phyloP scores from a whole-genome alignment of 2,329 filamentous ascomycete genomes.

The Ascochyta viciae-villosae region DNA sequence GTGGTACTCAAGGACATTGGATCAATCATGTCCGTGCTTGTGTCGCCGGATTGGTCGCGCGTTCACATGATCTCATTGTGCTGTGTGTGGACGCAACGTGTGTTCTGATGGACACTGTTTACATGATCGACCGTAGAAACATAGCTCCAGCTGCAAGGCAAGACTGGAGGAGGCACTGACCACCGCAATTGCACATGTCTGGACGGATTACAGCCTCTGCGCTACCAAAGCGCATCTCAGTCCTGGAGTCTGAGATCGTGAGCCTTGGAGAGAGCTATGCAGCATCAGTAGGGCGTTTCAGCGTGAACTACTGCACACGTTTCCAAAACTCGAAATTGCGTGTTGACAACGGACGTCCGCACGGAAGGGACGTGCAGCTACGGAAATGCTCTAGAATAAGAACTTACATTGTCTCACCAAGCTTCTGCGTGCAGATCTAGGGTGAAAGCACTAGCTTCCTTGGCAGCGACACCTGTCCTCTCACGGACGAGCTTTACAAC shows the following conservation, averaged over 20 bases:
- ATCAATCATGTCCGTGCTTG: neutral
- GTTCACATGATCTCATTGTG: neutral
- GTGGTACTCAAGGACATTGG: neutral
- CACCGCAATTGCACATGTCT: neutral
- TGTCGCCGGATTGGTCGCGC: neutral
- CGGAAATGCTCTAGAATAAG: constrained; percentile 16
- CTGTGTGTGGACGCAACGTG: neutral
- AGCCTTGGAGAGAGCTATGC: neutral
- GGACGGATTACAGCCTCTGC: neutral
- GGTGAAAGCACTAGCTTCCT: constrained; percentile 20
- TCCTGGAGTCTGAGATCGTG: neutral
- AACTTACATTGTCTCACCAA: constrained; percentile 16
- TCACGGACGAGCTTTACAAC: constrained; percentile 37
- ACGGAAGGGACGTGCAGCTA: constrained; percentile 11
- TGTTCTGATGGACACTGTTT: neutral
- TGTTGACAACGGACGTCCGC: constrained; percentile 8
- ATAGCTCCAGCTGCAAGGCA: neutral
- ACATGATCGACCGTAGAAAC: neutral
- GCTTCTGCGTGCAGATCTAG: constrained; percentile 30
- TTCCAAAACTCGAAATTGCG: constrained; percentile 8
- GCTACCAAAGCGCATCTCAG: neutral
- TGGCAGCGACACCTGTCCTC: constrained; percentile 28
- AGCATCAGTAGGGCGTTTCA: constrained; percentile 11
- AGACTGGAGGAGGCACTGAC: neutral
- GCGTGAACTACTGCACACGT: constrained; percentile 4